A percentile compares a stretch with the other conserved stretches of the same genome.
Conservation (phyloP, 192 early-diverging fungal genomes). For the Gamsiella multidivaricata region DNA sequence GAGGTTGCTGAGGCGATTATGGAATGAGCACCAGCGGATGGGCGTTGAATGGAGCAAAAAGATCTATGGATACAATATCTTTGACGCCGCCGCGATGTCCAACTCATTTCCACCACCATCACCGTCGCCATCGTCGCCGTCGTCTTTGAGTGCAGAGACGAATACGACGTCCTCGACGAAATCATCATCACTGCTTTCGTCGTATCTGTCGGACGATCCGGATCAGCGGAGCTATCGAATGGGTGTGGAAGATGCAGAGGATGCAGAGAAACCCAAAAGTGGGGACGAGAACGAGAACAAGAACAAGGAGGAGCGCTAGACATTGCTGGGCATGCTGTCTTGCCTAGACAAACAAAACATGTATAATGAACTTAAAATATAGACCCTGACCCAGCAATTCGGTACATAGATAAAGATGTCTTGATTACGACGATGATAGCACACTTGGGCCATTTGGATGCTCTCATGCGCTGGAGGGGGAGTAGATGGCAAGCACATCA, state of each 20-base stretch:
- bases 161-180: neutral
- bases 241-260: no score
- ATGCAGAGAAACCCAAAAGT: neutral
- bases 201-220: neutral
- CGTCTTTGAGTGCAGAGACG: neutral
- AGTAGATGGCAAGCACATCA: no score
- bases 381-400: no score
- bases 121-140: neutral
- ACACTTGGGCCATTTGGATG: no score
- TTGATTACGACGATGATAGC: no score
- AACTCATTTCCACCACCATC: neutral
- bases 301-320: neutral
- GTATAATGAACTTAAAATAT: no score
- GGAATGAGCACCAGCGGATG: conserved; percentile 26
- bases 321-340: no score
- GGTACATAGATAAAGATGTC: no score
- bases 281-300: neutral
- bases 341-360: no score
- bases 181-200: conserved; percentile 6
- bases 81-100: neutral
- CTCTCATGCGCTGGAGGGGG: no score
- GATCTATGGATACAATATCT: conserved; percentile 43
- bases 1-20: conserved; percentile 28
- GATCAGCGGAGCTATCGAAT: neutral
- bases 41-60: conserved; percentile 29